phyloP scores from a whole-genome alignment of 805 yeast species.

The Suhomyces sp. region DNA sequence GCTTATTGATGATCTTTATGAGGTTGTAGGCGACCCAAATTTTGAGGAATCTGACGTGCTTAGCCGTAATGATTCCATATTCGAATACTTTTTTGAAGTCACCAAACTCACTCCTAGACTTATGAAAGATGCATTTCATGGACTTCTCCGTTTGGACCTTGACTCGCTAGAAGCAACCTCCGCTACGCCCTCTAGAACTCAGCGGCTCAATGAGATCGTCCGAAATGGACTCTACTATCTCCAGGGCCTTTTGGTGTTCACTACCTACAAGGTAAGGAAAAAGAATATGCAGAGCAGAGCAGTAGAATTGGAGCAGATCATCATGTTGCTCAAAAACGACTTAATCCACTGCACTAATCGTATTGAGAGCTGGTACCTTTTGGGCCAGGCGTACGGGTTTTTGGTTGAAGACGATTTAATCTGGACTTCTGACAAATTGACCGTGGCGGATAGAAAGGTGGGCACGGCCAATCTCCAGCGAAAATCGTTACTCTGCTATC shows the following conservation, averaged over 20 bases:
- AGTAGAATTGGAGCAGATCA: slow-evolving; percentile 75
- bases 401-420: slow-evolving; percentile 85
- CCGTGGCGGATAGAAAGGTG: slow-evolving; percentile 56
- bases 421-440: slow-evolving; percentile 87
- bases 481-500: slow-evolving; percentile 66
- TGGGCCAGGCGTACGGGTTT: slow-evolving; percentile 76
- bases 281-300: slow-evolving; percentile 77
- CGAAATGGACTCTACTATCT: slow-evolving; percentile 62
- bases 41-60: slow-evolving; percentile 40
- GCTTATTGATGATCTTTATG: slow-evolving; percentile 68
- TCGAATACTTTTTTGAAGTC: slow-evolving; percentile 48
- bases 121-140: slow-evolving; percentile 52
- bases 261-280: slow-evolving; percentile 68
- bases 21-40: slow-evolving; percentile 67
- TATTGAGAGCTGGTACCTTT: slow-evolving; percentile 80
- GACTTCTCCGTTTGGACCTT: slow-evolving; percentile 36
- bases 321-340: slow-evolving; percentile 63
- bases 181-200: not conserved
- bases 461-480: slow-evolving; percentile 64
- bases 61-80: slow-evolving; percentile 41
- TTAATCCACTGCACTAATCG: slow-evolving; percentile 62
- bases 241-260: slow-evolving; percentile 64
- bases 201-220: slow-evolving; percentile 18
- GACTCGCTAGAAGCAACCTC: slow-evolving; percentile 6
- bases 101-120: slow-evolving; percentile 42